phyloP scores from a whole-genome alignment of 2,329 filamentous ascomycete species.

The Venturia aucupariae region DNA sequence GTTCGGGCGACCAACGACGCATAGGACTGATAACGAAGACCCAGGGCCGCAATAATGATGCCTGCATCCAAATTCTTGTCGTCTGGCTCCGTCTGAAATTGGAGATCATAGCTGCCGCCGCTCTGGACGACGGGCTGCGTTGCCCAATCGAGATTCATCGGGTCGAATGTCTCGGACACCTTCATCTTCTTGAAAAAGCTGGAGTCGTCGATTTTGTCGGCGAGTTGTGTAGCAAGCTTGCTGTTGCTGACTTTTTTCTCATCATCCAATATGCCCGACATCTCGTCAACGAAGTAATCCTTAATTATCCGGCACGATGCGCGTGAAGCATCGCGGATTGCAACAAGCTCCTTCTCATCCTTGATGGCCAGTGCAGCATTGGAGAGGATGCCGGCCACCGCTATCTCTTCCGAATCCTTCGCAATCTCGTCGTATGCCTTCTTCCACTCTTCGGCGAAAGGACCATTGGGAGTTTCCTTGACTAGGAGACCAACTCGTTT shows the following conservation, averaged over 20 bases:
- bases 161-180: constrained; percentile 78
- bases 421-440: constrained; percentile 66
- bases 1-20: constrained; percentile 87
- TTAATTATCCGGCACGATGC: constrained; percentile 92
- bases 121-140: constrained; percentile 87
- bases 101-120: constrained; percentile 88
- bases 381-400: constrained; percentile 75
- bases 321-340: constrained; percentile 88
- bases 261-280: constrained; percentile 90
- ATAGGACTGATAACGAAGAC: constrained; percentile 91
- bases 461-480: constrained; percentile 76
- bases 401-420: constrained; percentile 81
- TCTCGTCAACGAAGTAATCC: constrained; percentile 95
- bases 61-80: constrained; percentile 76
- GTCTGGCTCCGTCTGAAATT: constrained; percentile 68
- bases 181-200: constrained; percentile 89
- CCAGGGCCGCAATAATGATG: constrained; percentile 86
- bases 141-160: constrained; percentile 86
- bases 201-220: constrained; percentile 81
- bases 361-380: constrained; percentile 80
- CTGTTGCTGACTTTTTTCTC: constrained; percentile 97
- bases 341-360: constrained; percentile 87
- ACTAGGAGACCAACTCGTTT: constrained; percentile 83
- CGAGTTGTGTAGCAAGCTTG: constrained; percentile 73
- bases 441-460: constrained; percentile 96